These are phyloP conservation scores for Ophiocordyceps robertsii DNA, from an alignment of 2,329 filamentous ascomycete species.

Conservation along the genomic window DNA sequence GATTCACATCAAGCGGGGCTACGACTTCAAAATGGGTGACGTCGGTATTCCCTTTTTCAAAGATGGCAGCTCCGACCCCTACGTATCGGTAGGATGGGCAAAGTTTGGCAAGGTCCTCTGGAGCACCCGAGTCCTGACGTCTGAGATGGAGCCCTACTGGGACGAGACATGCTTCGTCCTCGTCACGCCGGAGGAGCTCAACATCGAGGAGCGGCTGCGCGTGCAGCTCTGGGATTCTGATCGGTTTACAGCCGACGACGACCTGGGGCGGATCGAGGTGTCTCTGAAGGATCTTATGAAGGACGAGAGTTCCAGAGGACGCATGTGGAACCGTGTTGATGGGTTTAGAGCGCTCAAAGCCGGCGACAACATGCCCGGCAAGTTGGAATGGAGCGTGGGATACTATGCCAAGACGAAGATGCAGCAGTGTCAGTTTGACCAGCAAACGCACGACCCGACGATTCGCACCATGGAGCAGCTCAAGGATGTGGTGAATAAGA, in stretches of 20 bases:
- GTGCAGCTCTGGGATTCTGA: conserved; percentile 68
- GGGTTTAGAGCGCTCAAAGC: conserved; percentile 51
- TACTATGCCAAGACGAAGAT: conserved; percentile 57
- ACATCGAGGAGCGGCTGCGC: conserved; percentile 55
- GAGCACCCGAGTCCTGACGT: conserved; percentile 48
- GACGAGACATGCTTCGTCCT: conserved; percentile 57
- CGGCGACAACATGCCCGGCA: conserved; percentile 55
- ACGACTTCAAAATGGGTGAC: conserved; percentile 61
- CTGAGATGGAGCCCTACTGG: conserved; percentile 57
- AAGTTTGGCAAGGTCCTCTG: conserved; percentile 57
- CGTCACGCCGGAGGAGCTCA: conserved; percentile 57
- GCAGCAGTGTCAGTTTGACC: conserved; percentile 44
- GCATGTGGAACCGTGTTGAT: conserved; percentile 49
- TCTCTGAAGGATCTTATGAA: conserved; percentile 53
- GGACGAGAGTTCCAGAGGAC: conserved; percentile 41
- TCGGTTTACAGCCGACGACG: conserved; percentile 58
- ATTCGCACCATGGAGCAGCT: conserved; percentile 45
- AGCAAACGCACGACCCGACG: conserved; percentile 45
- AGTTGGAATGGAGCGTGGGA: conserved; percentile 55
- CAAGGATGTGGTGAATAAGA: conserved; percentile 38
- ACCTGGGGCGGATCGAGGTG: conserved; percentile 59
- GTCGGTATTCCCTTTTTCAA: conserved; percentile 44
- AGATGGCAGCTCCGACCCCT: conserved; percentile 52
- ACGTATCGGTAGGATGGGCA: conserved; percentile 61
- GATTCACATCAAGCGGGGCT: conserved; percentile 51